Conservation (phyloP, 306 rosid genomes). For the Pterocarpus santalinus region DNA sequence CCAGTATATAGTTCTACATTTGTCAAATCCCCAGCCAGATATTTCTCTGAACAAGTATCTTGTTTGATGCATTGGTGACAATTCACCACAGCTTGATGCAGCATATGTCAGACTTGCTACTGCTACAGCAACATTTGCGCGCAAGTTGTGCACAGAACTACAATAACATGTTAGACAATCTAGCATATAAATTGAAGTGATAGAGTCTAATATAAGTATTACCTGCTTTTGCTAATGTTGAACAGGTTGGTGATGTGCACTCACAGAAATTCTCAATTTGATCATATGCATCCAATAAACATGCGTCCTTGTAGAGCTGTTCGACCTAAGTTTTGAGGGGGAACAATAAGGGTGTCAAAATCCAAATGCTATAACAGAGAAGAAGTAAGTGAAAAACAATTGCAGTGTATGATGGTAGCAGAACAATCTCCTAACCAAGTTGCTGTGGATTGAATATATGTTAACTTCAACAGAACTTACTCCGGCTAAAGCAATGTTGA, state of each 20-base stretch:
- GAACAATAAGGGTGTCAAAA: not conserved
- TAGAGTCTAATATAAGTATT: not conserved
- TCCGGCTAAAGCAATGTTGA: conserved; percentile 21
- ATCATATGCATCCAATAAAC: conserved; percentile 38
- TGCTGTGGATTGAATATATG: not conserved
- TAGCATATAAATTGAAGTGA: not conserved
- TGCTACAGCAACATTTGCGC: conserved; percentile 41
- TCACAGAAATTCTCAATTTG: conserved; percentile 30
- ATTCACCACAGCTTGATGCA: conserved; percentile 54
- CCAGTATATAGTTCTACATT: conserved; percentile 40
- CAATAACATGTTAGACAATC: not conserved
- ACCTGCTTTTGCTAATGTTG: conserved; percentile 27
- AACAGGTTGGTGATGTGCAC: conserved; percentile 39
- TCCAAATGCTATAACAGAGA: conserved; percentile 1
- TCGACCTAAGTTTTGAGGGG: conserved; percentile 27
- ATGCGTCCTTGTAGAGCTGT: conserved; percentile 29
- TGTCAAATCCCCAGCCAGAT: conserved; percentile 43
- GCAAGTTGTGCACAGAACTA: conserved; percentile 28
- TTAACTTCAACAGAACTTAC: not conserved
- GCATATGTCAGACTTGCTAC: conserved; percentile 49
- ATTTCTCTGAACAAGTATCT: conserved; percentile 38
- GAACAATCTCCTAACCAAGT: too few relatives aligned
- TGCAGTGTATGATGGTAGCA: not conserved
- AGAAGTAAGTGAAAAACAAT: not conserved
- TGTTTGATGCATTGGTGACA: conserved; percentile 34